Evolutionary conservation across 805 yeast genomes (phyloP).

Genomic region (Saccharomycopsis capsularis): DNA sequence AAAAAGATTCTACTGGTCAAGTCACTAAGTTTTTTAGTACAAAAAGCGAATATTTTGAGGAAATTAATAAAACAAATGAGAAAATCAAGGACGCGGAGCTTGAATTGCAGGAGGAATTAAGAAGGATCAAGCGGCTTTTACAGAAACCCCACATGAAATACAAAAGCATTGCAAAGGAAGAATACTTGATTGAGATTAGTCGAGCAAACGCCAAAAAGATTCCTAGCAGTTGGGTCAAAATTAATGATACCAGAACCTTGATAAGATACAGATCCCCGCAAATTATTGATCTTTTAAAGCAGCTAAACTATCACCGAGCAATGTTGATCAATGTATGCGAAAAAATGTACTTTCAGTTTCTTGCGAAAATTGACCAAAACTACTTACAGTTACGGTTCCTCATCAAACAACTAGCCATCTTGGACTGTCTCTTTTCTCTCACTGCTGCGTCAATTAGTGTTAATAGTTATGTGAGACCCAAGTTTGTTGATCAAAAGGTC

Average conservation of each 20-base stretch:
- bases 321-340: slow-evolving; percentile 41
- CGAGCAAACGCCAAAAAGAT: slow-evolving; percentile 46
- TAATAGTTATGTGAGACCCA: slow-evolving; percentile 44
- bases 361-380: slow-evolving; percentile 32
- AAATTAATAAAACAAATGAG: slow-evolving; percentile 32
- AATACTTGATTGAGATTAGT: slow-evolving; percentile 71
- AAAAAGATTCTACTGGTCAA: slow-evolving; percentile 39
- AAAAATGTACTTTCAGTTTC: slow-evolving; percentile 38
- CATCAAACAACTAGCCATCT: slow-evolving; percentile 41
- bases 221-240: slow-evolving; percentile 73
- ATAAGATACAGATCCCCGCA: slow-evolving; percentile 68
- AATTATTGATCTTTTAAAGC: slow-evolving; percentile 43
- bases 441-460: slow-evolving; percentile 49
- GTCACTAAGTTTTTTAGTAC: slow-evolving; percentile 38
- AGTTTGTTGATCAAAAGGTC: slow-evolving; percentile 38
- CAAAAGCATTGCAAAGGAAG: slow-evolving; percentile 52
- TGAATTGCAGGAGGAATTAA: slow-evolving; percentile 48
- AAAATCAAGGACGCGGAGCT: slow-evolving; percentile 39
- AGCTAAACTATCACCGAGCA: slow-evolving; percentile 56
- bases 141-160: slow-evolving; percentile 53
- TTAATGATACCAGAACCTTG: slow-evolving; percentile 60
- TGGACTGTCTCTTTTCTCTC: slow-evolving; percentile 65
- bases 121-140: slow-evolving; percentile 36
- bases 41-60: slow-evolving; percentile 34
- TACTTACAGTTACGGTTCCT: slow-evolving; percentile 36